Evolutionary conservation across 257 asterid genomes (phyloP).

Genomic region (Nicotiana tabacum): DNA sequence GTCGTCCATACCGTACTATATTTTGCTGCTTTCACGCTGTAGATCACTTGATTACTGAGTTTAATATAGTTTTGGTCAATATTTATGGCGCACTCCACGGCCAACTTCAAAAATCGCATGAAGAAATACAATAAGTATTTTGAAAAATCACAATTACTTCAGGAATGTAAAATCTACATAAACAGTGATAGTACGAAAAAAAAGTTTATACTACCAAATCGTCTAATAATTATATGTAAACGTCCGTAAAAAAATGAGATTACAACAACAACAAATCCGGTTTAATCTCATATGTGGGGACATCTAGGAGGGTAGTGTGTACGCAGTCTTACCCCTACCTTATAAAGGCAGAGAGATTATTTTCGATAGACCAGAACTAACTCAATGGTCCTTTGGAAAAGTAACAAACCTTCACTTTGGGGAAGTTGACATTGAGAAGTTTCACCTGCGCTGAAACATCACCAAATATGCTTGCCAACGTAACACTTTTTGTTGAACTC

Average conservation of each 20-base stretch:
- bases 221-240: background rate
- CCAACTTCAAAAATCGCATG: constrained; percentile 27
- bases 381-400: background rate
- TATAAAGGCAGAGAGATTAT: too few relatives aligned
- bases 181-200: too few relatives aligned
- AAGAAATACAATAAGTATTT: background rate
- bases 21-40: constrained; percentile 26
- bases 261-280: too few relatives aligned
- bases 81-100: constrained; percentile 56
- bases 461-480: constrained; percentile 42
- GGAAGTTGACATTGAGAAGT: constrained; percentile 31
- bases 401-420: constrained; percentile 41
- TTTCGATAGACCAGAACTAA: too few relatives aligned
- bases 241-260: background rate
- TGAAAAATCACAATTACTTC: background rate
- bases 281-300: too few relatives aligned
- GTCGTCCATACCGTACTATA: constrained; percentile 27
- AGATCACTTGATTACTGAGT: constrained; percentile 17
- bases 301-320: too few relatives aligned
- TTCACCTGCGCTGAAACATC: constrained; percentile 39
- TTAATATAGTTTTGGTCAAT: constrained; percentile 29
- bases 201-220: background rate
- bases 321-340: too few relatives aligned
- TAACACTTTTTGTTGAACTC: constrained; percentile 17
- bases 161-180: background rate